Conservation (phyloP, 108 stramenopile species). For the Pseudonitzschia multistriata region DNA sequence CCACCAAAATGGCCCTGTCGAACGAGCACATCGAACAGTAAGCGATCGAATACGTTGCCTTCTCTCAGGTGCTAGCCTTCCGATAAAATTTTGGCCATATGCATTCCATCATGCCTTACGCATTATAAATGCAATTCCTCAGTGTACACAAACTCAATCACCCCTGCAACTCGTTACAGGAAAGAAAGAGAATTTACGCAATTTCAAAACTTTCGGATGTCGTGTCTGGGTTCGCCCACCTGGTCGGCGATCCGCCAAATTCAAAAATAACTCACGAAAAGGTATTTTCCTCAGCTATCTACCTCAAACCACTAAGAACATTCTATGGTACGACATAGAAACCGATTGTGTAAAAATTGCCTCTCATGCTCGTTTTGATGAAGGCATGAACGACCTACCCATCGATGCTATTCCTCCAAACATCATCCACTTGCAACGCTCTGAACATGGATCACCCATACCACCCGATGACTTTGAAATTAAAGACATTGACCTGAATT, state of each 20-base stretch:
- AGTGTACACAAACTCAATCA: slow-evolving; percentile 4
- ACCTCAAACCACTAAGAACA: slow-evolving; percentile 26
- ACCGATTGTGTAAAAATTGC: slow-evolving; percentile 40
- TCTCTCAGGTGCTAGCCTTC: too few relatives aligned
- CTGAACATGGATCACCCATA: background rate
- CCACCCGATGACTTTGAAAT: background rate
- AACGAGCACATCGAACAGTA: too few relatives aligned
- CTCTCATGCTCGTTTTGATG: slow-evolving; percentile 39
- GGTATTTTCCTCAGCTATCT: slow-evolving; percentile 34
- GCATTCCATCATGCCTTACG: slow-evolving; percentile 6
- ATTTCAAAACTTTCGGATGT: slow-evolving; percentile 39
- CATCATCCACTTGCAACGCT: background rate
- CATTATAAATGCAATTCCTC: slow-evolving; percentile 17
- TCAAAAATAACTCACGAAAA: slow-evolving; percentile 4
- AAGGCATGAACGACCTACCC: slow-evolving; percentile 46
- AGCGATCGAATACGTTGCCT: too few relatives aligned
- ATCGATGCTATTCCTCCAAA: slow-evolving; percentile 19
- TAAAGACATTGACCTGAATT: too few relatives aligned
- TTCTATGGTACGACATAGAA: too few relatives aligned
- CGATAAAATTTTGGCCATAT: too few relatives aligned
- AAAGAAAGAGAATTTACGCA: slow-evolving; percentile 4
- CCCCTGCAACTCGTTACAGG: slow-evolving; percentile 7
- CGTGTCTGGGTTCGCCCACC: slow-evolving; percentile 18
- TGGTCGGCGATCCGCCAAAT: background rate
- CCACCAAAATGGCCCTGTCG: too few relatives aligned